These are phyloP conservation scores for Penstemon barbatus DNA, from an alignment of 257 asterid genomes.

Conservation along the genomic window DNA sequence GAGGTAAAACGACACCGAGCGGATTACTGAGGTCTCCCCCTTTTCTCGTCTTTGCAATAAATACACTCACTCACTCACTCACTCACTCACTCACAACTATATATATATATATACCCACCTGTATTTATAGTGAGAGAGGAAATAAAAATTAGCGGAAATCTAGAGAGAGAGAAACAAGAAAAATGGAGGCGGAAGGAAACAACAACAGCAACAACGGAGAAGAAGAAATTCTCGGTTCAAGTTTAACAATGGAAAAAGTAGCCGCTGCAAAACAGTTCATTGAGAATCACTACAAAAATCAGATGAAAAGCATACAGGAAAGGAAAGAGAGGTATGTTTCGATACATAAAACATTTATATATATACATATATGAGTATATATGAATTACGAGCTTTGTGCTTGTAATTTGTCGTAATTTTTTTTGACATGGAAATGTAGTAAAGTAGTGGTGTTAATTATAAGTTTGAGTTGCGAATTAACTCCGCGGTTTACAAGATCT, in stretches of 20 bases:
- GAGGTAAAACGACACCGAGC: slow-evolving; percentile 37
- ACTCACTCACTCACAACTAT: background rate
- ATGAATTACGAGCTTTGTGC: slow-evolving; percentile 20
- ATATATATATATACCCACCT: slow-evolving; percentile 9
- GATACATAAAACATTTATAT: too few relatives aligned
- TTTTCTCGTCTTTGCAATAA: slow-evolving; percentile 29
- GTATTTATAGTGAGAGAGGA: slow-evolving; percentile 19
- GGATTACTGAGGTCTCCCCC: slow-evolving; percentile 31
- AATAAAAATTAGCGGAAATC: slow-evolving; percentile 30
- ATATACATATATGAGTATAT: background rate
- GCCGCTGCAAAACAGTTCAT: slow-evolving; percentile 97
- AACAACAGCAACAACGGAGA: slow-evolving; percentile 31
- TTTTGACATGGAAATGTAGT: slow-evolving; percentile 25
- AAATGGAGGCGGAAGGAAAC: slow-evolving; percentile 49
- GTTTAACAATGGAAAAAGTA: slow-evolving; percentile 96
- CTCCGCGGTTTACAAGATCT: slow-evolving; percentile 37
- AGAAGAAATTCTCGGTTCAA: slow-evolving; percentile 83
- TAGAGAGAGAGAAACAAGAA: slow-evolving; percentile 30
- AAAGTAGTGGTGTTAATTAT: background rate
- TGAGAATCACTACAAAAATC: slow-evolving; percentile 95
- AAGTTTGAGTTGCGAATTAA: slow-evolving; percentile 14
- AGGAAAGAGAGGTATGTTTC: slow-evolving; percentile 73
- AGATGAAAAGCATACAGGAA: slow-evolving; percentile 93
- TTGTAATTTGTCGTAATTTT: slow-evolving; percentile 7
- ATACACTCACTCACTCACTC: slow-evolving; percentile 18